phyloP scores from a whole-genome alignment of 257 asterid species.

The Penstemon davidsonii region DNA sequence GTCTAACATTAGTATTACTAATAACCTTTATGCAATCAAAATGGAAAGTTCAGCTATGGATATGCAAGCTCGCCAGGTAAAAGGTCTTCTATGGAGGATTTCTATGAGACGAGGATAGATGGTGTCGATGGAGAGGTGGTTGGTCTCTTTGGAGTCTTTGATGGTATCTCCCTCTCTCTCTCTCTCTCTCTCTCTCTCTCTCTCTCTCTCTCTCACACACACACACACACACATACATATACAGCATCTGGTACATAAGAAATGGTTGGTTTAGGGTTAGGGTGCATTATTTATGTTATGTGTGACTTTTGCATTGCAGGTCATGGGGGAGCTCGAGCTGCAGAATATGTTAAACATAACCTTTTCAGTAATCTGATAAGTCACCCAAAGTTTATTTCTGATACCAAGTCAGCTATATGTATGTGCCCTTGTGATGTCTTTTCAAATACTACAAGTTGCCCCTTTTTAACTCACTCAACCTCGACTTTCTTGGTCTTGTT shows the following conservation, averaged over 20 bases:
- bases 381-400: constrained; percentile 93
- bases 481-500: constrained; percentile 18
- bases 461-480: neutral
- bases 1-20: constrained; percentile 25
- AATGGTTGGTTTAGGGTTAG: too few species aligned
- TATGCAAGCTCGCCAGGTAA: constrained; percentile 96
- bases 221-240: too few species aligned
- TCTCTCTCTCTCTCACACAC: too few species aligned
- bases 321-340: constrained; percentile 99
- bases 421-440: constrained; percentile 10
- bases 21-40: constrained; percentile 56
- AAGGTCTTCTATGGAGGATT: constrained; percentile 98
- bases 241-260: too few species aligned
- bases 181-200: neutral
- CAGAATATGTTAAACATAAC: constrained; percentile 88
- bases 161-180: constrained; percentile 58
- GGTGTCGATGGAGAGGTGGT: constrained; percentile 94
- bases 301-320: constrained; percentile 42
- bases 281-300: neutral
- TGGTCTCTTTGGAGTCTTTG: constrained; percentile 98
- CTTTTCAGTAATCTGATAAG: constrained; percentile 91
- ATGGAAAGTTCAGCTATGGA: constrained; percentile 96
- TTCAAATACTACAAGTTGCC: neutral
- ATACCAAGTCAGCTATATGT: constrained; percentile 78
- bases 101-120: constrained; percentile 94